Evolutionary conservation across 768 basidiomycete species (phyloP), one percentile per base, ranked within the genome.

Genomic region (Phaffia tasmanica): DNA sequence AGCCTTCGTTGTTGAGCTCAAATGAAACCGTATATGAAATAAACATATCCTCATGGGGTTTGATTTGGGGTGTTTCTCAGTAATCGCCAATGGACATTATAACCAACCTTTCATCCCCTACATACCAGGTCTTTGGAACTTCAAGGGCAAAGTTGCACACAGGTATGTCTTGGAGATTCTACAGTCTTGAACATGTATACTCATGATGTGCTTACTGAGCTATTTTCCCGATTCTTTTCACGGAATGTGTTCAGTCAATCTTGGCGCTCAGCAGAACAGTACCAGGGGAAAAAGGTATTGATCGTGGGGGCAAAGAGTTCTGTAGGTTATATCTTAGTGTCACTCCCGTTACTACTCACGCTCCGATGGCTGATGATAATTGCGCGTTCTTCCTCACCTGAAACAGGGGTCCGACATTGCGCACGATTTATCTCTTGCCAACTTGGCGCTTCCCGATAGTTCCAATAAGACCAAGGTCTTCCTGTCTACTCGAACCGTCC

Each of bases 91-190:
- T 15, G 64, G 64, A 2, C 64, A 65, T 23, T 57, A 65, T 46
- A 53, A 57, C n/a, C 57, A 65, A 15, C 64, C 64, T 18, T 65
- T 60, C 58, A 65, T 65, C 35, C 64, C 64, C 0, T 65, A 65
- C 23, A 59, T 65, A 7, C 57, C 57, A 11, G 64, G 64, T 5
- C 58, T 65, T 15, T 57, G 57, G 56, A 29, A 65, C 30, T 65
- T 50, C 32, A 53, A 55, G 51, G 47, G 35, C 3, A 21, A 35
- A 49, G 35, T 65, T 11, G 8, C 57, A n/a, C 64, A 65, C 16
- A 51, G 49, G 64, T 65, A 6, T 42, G 57, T 49, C 2, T 29
- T 54, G 9, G 21, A 29, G 5, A 1, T 14, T 18, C 21, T 32
- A 21, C 21, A 1, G 48, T 29, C 47, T 30, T 15, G 1, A 2